These are phyloP conservation scores for Setaria viridis DNA, from an alignment of 202 grass and related monocot genomes.

Conservation along the genomic window DNA sequence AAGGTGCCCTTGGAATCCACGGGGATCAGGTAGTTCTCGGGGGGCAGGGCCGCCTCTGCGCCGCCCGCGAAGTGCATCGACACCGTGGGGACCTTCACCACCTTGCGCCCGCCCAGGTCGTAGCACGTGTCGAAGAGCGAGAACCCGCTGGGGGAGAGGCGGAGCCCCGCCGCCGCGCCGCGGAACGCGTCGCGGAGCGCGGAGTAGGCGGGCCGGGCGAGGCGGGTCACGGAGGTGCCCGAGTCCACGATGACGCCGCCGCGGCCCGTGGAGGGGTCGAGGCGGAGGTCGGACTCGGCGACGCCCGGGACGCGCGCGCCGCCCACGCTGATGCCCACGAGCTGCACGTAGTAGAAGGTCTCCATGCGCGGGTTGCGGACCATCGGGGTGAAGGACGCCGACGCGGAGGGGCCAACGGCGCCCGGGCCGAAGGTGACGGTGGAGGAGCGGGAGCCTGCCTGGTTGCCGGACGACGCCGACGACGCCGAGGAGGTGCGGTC, in stretches of 20 bases:
- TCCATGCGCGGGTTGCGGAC: constrained; percentile 83
- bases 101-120: constrained; percentile 72
- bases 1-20: constrained; percentile 87
- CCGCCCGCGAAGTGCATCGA: constrained; percentile 79
- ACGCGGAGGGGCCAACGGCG: constrained; percentile 22
- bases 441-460: constrained; percentile 42
- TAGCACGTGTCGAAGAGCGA: constrained; percentile 99
- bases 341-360: constrained; percentile 97
- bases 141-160: constrained; percentile 69
- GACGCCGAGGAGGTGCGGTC: constrained; percentile 76
- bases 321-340: constrained; percentile 83
- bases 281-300: constrained; percentile 62
- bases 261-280: constrained; percentile 69
- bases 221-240: constrained; percentile 70
- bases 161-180: constrained; percentile 53
- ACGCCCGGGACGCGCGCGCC: constrained; percentile 76
- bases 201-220: constrained; percentile 53
- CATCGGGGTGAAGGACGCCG: constrained; percentile 83
- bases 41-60: constrained; percentile 59
- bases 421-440: constrained; percentile 65
- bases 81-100: constrained; percentile 87
- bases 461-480: neutral
- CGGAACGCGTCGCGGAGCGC: constrained; percentile 89
- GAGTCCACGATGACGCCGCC: constrained; percentile 84
- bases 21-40: constrained; percentile 96